phyloP scores from a whole-genome alignment of 371 early-diverging fungal species.

The Actinomucor elegans region DNA sequence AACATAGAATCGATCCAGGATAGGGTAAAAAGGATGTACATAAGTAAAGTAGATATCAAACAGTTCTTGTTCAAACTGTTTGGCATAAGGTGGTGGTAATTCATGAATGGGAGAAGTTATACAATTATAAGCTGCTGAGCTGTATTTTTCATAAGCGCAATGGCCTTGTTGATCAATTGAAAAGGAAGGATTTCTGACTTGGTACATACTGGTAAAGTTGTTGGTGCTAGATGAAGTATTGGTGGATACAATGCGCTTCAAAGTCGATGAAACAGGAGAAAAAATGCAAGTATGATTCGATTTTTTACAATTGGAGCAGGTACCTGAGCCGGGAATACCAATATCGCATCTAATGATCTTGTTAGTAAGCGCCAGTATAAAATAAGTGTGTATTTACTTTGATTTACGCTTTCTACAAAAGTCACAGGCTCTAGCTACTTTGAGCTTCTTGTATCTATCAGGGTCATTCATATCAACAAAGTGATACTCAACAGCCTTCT shows the following conservation, averaged over 20 bases:
- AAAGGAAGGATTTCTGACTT: constrained; percentile 9
- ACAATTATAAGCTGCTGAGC: background rate
- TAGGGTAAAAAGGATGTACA: constrained; percentile 65
- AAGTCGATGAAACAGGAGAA: constrained; percentile 9
- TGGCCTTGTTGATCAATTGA: constrained; percentile 16
- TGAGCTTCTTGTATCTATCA: constrained; percentile 38
- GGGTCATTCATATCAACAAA: constrained; percentile 47
- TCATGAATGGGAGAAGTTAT: background rate
- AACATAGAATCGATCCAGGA: constrained; percentile 28
- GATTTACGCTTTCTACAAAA: constrained; percentile 46
- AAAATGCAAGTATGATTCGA: constrained; percentile 20
- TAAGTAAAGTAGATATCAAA: constrained; percentile 62
- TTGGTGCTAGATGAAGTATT: background rate
- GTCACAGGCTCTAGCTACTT: constrained; percentile 40
- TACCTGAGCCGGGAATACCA: constrained; percentile 34
- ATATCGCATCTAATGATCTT: constrained; percentile 29
- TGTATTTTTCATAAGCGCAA: constrained; percentile 18
- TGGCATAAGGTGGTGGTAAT: background rate
- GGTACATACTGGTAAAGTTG: background rate
- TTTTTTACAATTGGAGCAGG: constrained; percentile 38
- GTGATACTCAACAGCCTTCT: constrained; percentile 27
- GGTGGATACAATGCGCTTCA: too few species aligned
- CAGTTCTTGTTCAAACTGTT: constrained; percentile 46
- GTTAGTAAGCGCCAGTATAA: background rate
- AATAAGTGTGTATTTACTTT: constrained; percentile 27